Evolutionary conservation across 306 rosid genomes (phyloP), one percentile per base, ranked within the genome.

Genomic region (Castanea sativa): DNA sequence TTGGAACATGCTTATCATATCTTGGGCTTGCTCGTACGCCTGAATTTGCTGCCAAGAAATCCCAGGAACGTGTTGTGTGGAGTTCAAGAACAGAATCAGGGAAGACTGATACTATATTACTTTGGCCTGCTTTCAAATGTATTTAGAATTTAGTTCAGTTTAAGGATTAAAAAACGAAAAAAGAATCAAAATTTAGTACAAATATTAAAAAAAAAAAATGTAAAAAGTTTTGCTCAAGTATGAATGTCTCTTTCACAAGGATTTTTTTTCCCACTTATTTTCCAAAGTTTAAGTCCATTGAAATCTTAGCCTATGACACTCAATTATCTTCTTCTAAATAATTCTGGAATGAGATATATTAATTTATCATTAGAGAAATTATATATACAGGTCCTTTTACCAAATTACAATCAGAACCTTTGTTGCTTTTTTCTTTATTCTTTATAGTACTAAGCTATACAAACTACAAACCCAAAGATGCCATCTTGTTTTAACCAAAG

Each of bases 11-110:
- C 45, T 45, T 43, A 18, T 74, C 29, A 18, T 74, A 59, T 51
- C 19, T 68, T 18, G 29, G 27, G 29, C 13, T 57, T 41, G 0
- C 19, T 53, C 32, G 56, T 78, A 75, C 51, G 65, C 92, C 91
- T 55, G 86, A 69, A 43, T 83, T 85, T 53, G 88, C 79, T 71
- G 90, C 91, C 74, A 95, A 69, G 80, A 95, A 95, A 81, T 92
- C 94, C 99, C 99, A 95, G n/a, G 99, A 92, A 71, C 97, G 84
- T 3, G 99, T 95, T 23, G 99, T 92, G 71, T 95, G 99, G 14
- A 92, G 85, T 30, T 84, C 7, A 69, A 95, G 91, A 25, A 80
- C 57, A 23, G 89, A 88, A 83, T 92, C 97, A 4, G 85, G 88
- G 79, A 95, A 95, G 78, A 95, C 86, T 4, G 99, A 92, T 11